A percentile compares a stretch with the other conserved stretches of the same genome.
Evolutionary conservation across 257 asterid species (phyloP).

Genomic region (Forsythia suspensa): DNA sequence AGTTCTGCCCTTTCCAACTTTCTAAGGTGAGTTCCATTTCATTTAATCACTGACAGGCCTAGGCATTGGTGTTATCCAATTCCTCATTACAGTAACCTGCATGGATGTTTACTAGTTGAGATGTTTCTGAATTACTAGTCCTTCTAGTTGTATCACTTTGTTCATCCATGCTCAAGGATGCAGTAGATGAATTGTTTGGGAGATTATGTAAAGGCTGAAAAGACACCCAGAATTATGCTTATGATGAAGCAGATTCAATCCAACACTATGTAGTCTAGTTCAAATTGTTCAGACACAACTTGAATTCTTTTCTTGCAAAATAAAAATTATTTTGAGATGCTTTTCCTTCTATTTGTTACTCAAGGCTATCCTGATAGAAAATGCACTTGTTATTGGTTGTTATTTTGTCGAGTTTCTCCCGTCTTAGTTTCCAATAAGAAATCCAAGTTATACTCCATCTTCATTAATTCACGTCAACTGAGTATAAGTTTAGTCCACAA

Average conservation of each 20-base stretch:
- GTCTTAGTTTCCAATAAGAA: neutral
- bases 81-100: neutral
- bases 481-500: neutral
- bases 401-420: neutral
- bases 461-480: neutral
- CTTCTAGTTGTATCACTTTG: slow-evolving; percentile 2
- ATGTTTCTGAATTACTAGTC: neutral
- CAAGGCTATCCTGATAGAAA: neutral
- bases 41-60: slow-evolving; percentile 12
- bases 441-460: neutral
- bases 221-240: neutral
- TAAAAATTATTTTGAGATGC: neutral
- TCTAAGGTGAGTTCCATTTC: slow-evolving; percentile 47
- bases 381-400: neutral
- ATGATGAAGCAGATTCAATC: neutral
- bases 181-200: neutral
- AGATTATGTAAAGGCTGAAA: neutral
- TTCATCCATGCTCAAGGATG: slow-evolving; percentile 12
- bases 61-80: neutral
- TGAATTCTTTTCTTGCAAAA: neutral
- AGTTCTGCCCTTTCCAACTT: slow-evolving; percentile 70
- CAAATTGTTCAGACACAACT: neutral
- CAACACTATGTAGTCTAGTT: neutral
- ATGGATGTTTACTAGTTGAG: slow-evolving; percentile 4
- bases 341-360: neutral